A percentile compares a stretch with the other conserved stretches of the same genome.
phyloP scores from a whole-genome alignment of 2,329 filamentous ascomycete genomes.

The Nemania sp. region DNA sequence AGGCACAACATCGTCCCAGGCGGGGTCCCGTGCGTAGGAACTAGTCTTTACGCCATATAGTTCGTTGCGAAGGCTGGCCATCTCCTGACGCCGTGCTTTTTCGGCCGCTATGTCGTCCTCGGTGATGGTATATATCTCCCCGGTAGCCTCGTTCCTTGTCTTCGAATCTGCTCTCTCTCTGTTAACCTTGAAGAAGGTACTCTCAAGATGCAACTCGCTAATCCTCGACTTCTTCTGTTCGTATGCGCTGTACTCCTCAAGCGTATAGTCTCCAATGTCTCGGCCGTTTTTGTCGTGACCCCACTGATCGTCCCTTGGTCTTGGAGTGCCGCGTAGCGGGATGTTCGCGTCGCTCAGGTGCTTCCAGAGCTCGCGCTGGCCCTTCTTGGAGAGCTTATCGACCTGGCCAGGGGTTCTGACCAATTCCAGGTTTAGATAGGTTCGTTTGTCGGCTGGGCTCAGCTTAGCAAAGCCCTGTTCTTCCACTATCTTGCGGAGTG shows the following conservation, averaged over 20 bases:
- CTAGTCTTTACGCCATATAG: conserved; percentile 59
- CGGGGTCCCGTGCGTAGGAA: conserved; percentile 73
- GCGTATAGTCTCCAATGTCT: conserved; percentile 61
- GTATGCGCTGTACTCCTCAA: conserved; percentile 60
- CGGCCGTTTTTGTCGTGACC: conserved; percentile 64
- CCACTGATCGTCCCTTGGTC: conserved; percentile 55
- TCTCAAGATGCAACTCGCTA: conserved; percentile 58
- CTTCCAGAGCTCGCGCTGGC: conserved; percentile 63
- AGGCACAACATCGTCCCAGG: conserved; percentile 86
- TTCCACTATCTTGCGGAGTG: conserved; percentile 59
- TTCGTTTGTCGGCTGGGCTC: conserved; percentile 61
- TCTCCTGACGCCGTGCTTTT: conserved; percentile 60
- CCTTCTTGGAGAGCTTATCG: conserved; percentile 51
- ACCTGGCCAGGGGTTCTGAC: conserved; percentile 56
- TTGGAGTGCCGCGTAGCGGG: conserved; percentile 59
- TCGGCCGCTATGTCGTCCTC: conserved; percentile 61
- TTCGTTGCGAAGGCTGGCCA: conserved; percentile 63
- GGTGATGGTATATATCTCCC: conserved; percentile 38
- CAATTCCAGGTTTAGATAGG: conserved; percentile 61
- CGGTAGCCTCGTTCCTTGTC: conserved; percentile 41
- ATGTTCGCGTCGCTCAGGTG: conserved; percentile 64
- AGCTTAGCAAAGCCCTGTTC: conserved; percentile 60
- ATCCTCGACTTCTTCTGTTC: conserved; percentile 58
- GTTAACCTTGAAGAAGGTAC: conserved; percentile 59
- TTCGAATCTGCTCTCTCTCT: conserved; percentile 37